Evolutionary conservation across 2,329 filamentous ascomycete genomes (phyloP), one percentile per base, ranked within the genome.

Genomic region (Harringtonia aguacate): DNA sequence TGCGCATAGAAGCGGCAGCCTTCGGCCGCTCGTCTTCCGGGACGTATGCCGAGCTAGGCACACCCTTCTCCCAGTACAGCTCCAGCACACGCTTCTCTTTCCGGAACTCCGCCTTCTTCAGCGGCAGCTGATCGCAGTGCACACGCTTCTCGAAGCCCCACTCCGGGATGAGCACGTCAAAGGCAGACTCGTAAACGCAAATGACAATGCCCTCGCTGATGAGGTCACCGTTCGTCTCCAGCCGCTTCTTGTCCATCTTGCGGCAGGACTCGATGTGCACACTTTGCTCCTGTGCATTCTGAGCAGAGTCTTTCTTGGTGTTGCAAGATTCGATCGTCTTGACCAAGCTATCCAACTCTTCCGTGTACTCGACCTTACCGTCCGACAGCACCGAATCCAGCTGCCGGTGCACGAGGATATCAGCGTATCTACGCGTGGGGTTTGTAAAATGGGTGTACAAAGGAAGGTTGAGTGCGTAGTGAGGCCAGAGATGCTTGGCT

Each of bases 131-230:
- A 59, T 98, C 92, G 61, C 92, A 98, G 67, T 98, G 92, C 42
- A 98, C 92, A 52, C 92, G 86, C 79, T 98, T 98, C 72, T 98
- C 92, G 54, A 98, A 97, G 52, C 92, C 92, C 72, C 88, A 98
- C 60, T 98, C 89, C 7, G 92, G 92, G 61, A 98, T 97, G 51
- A 98, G 75, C 36, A 98, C 87, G 62, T 98, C 92, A 61, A 98
- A 98, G 18, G 92, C 92, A 24, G 92, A 97, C 66, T 98, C 92
- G 64, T 98, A 98, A 28, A 98, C 92, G 59, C 87, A 95, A 45
- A 98, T 75, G 39, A 98, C 88, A 55, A 98, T 90, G 53, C 92
- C 92, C 61, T 97, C 90, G 56, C 84, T 88, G 61, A 98, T 88
- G 43, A 98, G 76, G 52, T 98, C 92, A 39, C 87, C 88, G 51